Evolutionary conservation across 345 rosid genomes (phyloP), one percentile per base, ranked within the genome.

Genomic region (Mangifera indica): DNA sequence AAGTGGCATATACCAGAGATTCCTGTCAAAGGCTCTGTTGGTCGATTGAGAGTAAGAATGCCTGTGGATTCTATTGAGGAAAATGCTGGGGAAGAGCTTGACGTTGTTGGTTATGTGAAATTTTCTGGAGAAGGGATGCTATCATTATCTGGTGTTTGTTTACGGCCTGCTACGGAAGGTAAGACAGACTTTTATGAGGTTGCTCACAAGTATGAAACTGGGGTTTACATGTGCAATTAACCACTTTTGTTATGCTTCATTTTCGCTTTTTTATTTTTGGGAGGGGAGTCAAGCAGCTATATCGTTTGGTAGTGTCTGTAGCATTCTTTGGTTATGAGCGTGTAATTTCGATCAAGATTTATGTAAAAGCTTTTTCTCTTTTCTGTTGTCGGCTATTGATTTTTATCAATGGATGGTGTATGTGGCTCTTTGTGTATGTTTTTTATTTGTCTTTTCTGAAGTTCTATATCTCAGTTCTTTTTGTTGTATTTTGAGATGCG

Each of bases 1-100:
- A 96, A 87, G 80, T 96, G 99, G 99, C 85, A 85, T 37, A 81
- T 96, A 37, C 87, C 97, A 0, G 99, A 88, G 86, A 86, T 96
- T 74, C 94, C 95, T 24, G 77, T 83, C 2, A 88, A 74, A 63
- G 95, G 93, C 61, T 69, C 83, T 70, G 93, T 98, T 9, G 95
- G 94, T 34, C 80, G 80, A 61, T 78, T 96, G 84, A 91, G 89
- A 76, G 99, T 76, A 9, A 88, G 99, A 71, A 88, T 96, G 92
- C 98, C 98, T 11, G 79, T 96, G 13, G 97, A 96, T 80, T 79
- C 83, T 40, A 78, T 37, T 29, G 86, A 88, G 63, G 91, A 88
- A 54, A 87, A 88, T 63, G 79, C 71, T 40, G 91, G 79, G 26
- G 91, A 93, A 74, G 98, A 84, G 51, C 82, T 92, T 55, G 98